Evolutionary conservation across 768 basidiomycete genomes (phyloP).

Genomic region (Phaeolepiota aurea): DNA sequence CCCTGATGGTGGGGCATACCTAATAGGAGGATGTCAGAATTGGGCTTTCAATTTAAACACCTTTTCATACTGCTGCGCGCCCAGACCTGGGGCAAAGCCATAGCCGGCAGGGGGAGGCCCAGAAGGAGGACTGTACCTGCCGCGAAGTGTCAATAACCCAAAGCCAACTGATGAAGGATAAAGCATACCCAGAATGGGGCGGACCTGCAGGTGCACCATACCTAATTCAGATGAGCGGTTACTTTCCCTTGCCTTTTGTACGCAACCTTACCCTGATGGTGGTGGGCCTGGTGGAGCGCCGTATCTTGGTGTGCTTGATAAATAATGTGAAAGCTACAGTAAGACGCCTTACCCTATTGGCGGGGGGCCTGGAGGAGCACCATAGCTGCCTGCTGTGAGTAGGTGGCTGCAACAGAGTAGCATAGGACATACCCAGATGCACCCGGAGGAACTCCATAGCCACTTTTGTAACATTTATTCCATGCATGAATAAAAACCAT

Average conservation of each 20-base stretch:
- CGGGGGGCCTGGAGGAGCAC: slow-evolving; percentile 3
- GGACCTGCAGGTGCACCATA: slow-evolving; percentile 26
- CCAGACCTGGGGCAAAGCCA: slow-evolving; percentile 2
- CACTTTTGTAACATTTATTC: too few species aligned
- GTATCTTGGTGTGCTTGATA: slow-evolving; percentile 4
- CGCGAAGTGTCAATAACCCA: not conserved
- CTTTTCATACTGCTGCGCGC: not conserved
- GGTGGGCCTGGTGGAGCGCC: slow-evolving; percentile 18
- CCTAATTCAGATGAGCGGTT: too few species aligned
- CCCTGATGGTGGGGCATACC: slow-evolving; percentile 12
- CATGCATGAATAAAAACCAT: not conserved
- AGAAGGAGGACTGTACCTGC: not conserved
- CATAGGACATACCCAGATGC: too few species aligned
- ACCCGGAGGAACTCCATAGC: too few species aligned
- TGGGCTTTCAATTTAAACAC: too few species aligned
- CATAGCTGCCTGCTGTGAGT: slow-evolving; percentile 2
- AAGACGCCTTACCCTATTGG: slow-evolving; percentile 4
- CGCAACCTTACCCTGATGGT: slow-evolving; percentile 12
- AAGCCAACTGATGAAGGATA: not conserved
- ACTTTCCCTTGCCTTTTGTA: too few species aligned
- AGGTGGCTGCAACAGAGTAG: too few species aligned
- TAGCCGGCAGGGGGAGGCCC: slow-evolving; percentile 6
- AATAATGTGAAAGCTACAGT: not conserved
- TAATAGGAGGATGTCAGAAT: not conserved
- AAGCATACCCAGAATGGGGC: slow-evolving; percentile 21